Evolutionary conservation across 768 basidiomycete species (phyloP), one percentile per base, ranked within the genome.

Genomic region (Agaricus subrufescens): DNA sequence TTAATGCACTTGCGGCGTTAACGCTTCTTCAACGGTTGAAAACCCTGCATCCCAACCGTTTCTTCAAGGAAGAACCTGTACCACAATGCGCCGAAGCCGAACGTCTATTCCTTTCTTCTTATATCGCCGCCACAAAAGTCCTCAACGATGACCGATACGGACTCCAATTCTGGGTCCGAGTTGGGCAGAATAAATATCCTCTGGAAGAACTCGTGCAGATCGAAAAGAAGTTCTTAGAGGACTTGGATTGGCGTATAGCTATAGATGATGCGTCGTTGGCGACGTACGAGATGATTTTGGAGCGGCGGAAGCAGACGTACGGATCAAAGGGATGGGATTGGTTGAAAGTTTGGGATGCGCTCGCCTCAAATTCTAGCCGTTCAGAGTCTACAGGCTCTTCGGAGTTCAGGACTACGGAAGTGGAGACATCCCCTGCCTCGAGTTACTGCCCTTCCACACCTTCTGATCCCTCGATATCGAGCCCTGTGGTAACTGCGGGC

Each of bases 241-340:
- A 42, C 34, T 34, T 56, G 29, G 42, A 44, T 11, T 56, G 55
- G 55, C 48, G 50, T 26, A 30, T 50, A 8, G 23, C 42, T 48
- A 56, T 56, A 44, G 55, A 56, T 25, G 55, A 56, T 56, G 34
- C 55, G 6, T 50, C 55, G 15, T 37, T 56, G 19, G 55, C 55
- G 4, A 56, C 50, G 6, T 56, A 37, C 10, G 48, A 56, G 26
- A 15, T 56, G 14, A 10, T 56, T 7, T 42, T 56, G n/a, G 47
- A 50, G 23, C 40, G 48, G 9, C 39, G 48, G 55, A 56, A 45
- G 23, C 42, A 50, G 40, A 49, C 44, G 2, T 27, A 49, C 9
- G 54, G 34, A 40, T 34, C 38, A 8, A 49, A 34, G 19, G 27
- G 37, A 7, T 10, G 9, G 53, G 38, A 47, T 40, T n/a, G 19